These are phyloP conservation scores for Aureobasidium subglaciale DNA, from an alignment of 2,329 filamentous ascomycete genomes.

Conservation along the genomic window DNA sequence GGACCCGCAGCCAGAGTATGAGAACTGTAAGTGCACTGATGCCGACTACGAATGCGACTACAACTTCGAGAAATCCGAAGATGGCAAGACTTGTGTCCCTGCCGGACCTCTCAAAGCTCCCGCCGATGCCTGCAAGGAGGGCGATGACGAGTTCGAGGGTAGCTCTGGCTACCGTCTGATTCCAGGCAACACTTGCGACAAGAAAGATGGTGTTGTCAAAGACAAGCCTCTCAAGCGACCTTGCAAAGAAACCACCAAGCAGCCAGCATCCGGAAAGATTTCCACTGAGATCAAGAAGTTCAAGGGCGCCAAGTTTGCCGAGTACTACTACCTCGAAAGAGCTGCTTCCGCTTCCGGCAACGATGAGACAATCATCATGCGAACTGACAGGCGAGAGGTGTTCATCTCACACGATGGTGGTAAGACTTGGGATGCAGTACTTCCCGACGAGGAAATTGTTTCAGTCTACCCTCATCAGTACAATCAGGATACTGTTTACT, in stretches of 20 bases:
- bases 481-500: constrained; percentile 79
- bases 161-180: constrained; percentile 90
- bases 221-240: constrained; percentile 58
- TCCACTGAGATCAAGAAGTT: constrained; percentile 56
- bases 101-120: constrained; percentile 58
- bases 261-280: constrained; percentile 60
- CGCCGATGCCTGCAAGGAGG: constrained; percentile 64
- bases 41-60: constrained; percentile 94
- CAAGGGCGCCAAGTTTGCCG: constrained; percentile 47
- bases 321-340: constrained; percentile 72
- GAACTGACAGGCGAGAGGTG: constrained; percentile 52
- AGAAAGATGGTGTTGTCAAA: constrained; percentile 32
- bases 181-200: constrained; percentile 51
- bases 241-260: constrained; percentile 56
- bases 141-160: constrained; percentile 69
- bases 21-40: constrained; percentile 73
- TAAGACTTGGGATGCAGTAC: constrained; percentile 65
- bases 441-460: constrained; percentile 62
- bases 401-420: constrained; percentile 80
- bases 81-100: constrained; percentile 60
- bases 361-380: constrained; percentile 68
- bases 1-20: constrained; percentile 61
- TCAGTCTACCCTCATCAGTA: constrained; percentile 70
- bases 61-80: constrained; percentile 65
- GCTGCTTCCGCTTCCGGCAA: constrained; percentile 54